Conservation (phyloP, 495 filamentous ascomycete genomes). For the Glarea lozoyensis region DNA sequence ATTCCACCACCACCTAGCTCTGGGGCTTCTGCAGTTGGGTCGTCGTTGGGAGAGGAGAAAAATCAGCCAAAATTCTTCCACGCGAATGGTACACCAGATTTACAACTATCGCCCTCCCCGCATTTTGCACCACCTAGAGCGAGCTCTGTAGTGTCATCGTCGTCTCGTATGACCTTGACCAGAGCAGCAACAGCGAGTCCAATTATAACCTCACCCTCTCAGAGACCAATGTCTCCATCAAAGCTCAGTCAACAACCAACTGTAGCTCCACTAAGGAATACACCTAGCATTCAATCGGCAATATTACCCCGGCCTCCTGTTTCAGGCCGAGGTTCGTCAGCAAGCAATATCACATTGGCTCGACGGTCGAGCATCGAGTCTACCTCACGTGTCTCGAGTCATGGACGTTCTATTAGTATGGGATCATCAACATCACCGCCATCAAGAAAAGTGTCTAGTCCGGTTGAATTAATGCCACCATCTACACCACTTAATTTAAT, state of each 20-base stretch:
- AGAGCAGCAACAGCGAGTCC: slow-evolving; percentile 20
- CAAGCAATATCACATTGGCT: slow-evolving; percentile 13
- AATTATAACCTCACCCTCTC: slow-evolving; percentile 18
- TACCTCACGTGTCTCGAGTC: slow-evolving; percentile 13
- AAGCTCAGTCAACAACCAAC: slow-evolving; percentile 27
- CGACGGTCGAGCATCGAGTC: slow-evolving; percentile 21
- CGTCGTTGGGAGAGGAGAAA: slow-evolving; percentile 18
- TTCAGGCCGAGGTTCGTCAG: slow-evolving; percentile 20
- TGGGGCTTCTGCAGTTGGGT: slow-evolving; percentile 24
- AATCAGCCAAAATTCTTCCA: slow-evolving; percentile 62
- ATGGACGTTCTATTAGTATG: slow-evolving; percentile 15
- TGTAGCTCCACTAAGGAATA: slow-evolving; percentile 13
- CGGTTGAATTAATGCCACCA: slow-evolving; percentile 3
- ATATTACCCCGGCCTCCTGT: slow-evolving; percentile 7
- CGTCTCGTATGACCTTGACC: slow-evolving; percentile 27
- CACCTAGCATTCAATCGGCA: slow-evolving; percentile 20
- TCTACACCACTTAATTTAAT: slow-evolving; percentile 21
- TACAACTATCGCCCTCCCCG: slow-evolving; percentile 16
- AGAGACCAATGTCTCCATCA: slow-evolving; percentile 34
- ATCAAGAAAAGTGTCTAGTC: slow-evolving; percentile 11
- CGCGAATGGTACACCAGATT: slow-evolving; percentile 48
- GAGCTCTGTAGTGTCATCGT: slow-evolving; percentile 32
- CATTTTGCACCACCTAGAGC: slow-evolving; percentile 29
- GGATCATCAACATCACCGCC: slow-evolving; percentile 10
- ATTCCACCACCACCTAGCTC: slow-evolving; percentile 26